Base-by-base conservation (phyloP, 495 filamentous ascomycete genomes). In the Glutinoglossum americanum region DNA sequence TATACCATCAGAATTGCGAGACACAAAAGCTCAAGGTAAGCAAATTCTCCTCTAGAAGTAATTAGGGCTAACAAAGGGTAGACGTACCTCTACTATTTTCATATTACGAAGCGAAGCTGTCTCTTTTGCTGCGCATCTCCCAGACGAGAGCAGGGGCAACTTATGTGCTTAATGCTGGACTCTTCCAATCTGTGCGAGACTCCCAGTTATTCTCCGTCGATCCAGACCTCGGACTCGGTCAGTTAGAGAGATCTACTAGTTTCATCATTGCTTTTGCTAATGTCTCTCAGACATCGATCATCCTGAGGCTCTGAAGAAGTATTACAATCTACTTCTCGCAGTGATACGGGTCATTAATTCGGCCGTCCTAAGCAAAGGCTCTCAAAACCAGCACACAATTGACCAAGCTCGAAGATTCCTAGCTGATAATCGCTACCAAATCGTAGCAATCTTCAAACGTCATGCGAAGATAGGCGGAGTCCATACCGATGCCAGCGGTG, bases 361-460 rank as follows among this genome's bases (percentile, higher is more conserved):
- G 5, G 82, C 82, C 1, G 77, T 95, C 10, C 73, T 96, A 23
- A 80, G 80, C 56, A 74, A 85, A 3, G 90, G 93, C 0, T 71
- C 80, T 10, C 82, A 90, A 61, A 96, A 96, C 67, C 78, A 83
- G 57, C 76, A 81, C 57, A 81, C 79, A 13, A 68, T 90, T 56
- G 73, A 82, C 27, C 84, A 88, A 62, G 88, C 80, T 15, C 76
- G 80, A 33, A 66, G 69, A 17, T 97, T 99, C 68, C 70, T 97
- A 55, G 69, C 73, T 23, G 84, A 90, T 60, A 89, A 94, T 66
- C 72, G 92, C 57, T 75, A 78, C 59, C 74, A 84, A 60, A 83
- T 94, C 59, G 79, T 93, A 60, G 82, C 87, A 21, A 80, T 93
- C n/a, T 86, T 97, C 64, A 99, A 99, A 69, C 76, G 87, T 51